phyloP scores from a whole-genome alignment of 371 early-diverging fungal species.

The Actinomortierella ambigua region DNA sequence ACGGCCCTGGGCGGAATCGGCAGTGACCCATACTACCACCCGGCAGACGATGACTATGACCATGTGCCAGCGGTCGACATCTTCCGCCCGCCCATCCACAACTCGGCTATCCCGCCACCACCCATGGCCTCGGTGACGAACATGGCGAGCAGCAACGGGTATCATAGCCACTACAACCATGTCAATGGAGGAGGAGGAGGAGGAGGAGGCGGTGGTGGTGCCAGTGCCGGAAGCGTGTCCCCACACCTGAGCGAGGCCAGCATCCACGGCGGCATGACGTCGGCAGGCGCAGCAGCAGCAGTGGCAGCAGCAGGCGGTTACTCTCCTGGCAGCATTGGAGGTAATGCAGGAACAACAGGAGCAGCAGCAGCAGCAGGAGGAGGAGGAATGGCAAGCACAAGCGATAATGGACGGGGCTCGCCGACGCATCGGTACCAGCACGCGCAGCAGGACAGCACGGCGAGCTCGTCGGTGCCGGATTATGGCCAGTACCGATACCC shows the following conservation, averaged over 20 bases:
- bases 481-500: constrained; percentile 20
- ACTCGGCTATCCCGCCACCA: background rate
- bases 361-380: background rate
- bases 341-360: no score
- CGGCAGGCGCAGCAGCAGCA: no score
- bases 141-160: background rate
- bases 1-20: no score
- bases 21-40: no score
- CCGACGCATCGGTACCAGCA: background rate
- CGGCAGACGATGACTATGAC: no score
- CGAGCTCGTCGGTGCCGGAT: constrained; percentile 4
- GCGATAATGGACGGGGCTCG: background rate
- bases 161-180: background rate
- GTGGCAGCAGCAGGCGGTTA: no score
- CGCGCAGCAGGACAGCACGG: background rate
- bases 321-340: no score
- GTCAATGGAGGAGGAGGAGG: background rate
- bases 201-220: no score
- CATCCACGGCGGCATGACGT: no score
- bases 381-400: background rate
- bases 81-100: constrained; percentile 5
- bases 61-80: constrained; percentile 5
- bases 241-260: no score
- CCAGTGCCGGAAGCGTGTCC: no score
- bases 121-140: no score